phyloP scores from a whole-genome alignment of 2,329 filamentous ascomycete species.

The Raffaelea ambrosiae region DNA sequence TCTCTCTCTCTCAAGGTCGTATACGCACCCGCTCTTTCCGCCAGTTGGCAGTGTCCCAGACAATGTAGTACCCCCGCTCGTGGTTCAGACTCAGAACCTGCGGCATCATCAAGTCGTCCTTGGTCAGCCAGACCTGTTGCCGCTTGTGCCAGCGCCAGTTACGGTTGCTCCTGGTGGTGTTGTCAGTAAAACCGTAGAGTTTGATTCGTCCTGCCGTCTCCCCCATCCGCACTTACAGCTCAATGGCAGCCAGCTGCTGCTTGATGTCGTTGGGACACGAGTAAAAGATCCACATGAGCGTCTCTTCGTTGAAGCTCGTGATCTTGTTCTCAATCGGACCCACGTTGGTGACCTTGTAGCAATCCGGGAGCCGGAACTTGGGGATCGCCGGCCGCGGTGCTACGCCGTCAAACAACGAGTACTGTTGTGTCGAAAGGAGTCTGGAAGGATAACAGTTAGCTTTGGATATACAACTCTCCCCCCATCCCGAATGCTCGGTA shows the following conservation, averaged over 20 bases:
- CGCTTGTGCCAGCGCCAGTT: conserved; percentile 66
- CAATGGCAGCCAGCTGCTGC: conserved; percentile 54
- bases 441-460: conserved; percentile 21
- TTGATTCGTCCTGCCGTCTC: too few relatives aligned
- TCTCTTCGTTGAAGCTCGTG: conserved; percentile 59
- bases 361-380: conserved; percentile 53
- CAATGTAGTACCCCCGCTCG: conserved; percentile 58
- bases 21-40: conserved; percentile 56
- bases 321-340: conserved; percentile 59
- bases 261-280: conserved; percentile 54
- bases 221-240: conserved; percentile 41
- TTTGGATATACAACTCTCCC: too few relatives aligned
- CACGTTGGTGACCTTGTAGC: conserved; percentile 59
- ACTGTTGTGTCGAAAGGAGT: conserved; percentile 49
- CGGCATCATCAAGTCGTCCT: conserved; percentile 58
- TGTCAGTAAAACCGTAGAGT: too few relatives aligned
- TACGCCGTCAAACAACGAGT: conserved; percentile 52
- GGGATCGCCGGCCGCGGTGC: conserved; percentile 49
- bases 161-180: conserved; percentile 44
- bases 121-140: conserved; percentile 57
- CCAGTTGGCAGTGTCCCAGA: conserved; percentile 57
- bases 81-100: conserved; percentile 48
- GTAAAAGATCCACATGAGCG: conserved; percentile 62
- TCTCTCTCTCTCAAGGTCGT: too few relatives aligned
- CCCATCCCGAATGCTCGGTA: too few relatives aligned